A percentile compares a stretch with the other conserved stretches of the same genome.
Conservation (phyloP, 2,329 filamentous ascomycete genomes). For the Thelonectria olida region DNA sequence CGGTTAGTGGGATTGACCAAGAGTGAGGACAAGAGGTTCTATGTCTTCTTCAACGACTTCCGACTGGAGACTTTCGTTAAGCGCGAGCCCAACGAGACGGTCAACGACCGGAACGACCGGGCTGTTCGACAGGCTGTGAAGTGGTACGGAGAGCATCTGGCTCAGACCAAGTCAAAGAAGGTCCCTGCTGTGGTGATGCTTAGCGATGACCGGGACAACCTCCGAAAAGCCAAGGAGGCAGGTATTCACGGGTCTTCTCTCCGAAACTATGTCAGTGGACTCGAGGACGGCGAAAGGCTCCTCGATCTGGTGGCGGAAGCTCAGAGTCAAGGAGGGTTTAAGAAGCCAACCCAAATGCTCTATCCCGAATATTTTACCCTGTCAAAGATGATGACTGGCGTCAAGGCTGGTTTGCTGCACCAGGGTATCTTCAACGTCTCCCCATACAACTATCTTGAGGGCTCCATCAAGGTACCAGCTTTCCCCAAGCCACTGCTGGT, state of each 20-base stretch:
- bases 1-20: conserved; percentile 89
- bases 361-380: conserved; percentile 91
- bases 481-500: conserved; percentile 91
- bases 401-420: conserved; percentile 88
- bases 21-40: conserved; percentile 96
- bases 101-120: conserved; percentile 96
- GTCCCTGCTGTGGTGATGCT: conserved; percentile 89
- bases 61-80: conserved; percentile 88
- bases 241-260: conserved; percentile 75
- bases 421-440: conserved; percentile 97
- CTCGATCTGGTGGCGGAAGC: conserved; percentile 93
- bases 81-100: conserved; percentile 79
- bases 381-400: conserved; percentile 93
- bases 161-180: conserved; percentile 66
- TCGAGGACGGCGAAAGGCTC: conserved; percentile 85
- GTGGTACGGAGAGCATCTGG: conserved; percentile 90
- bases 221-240: conserved; percentile 82
- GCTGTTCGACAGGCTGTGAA: conserved; percentile 85
- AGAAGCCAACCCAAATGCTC: conserved; percentile 73
- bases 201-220: conserved; percentile 89
- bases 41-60: conserved; percentile 99
- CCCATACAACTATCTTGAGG: conserved; percentile 97
- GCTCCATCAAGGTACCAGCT: conserved; percentile 86
- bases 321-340: conserved; percentile 72
- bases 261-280: conserved; percentile 80